Percentiles rank a stretch among this genome's conserved stretches.
Conservation (phyloP, 306 rosid species). For the Vicia sativa region DNA sequence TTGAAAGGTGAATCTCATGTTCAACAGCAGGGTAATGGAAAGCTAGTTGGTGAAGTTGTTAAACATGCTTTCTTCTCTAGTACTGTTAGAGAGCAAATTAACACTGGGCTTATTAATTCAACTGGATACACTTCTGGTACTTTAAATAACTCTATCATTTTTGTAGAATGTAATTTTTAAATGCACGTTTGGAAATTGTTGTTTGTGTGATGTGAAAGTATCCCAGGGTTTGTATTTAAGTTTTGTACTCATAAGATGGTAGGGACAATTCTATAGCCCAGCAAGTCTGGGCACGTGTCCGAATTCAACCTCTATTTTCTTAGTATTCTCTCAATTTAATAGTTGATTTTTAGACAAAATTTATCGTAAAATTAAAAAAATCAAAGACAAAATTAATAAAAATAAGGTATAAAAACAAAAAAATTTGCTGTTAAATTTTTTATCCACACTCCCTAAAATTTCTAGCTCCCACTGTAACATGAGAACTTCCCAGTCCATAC, state of each 20-base stretch:
- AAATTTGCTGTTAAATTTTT: too few species aligned
- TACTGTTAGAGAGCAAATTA: constrained; percentile 18
- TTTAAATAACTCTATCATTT: constrained; percentile 37
- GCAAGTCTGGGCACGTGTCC: too few species aligned
- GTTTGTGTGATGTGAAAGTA: not conserved
- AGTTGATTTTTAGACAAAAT: too few species aligned
- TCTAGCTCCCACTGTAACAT: too few species aligned
- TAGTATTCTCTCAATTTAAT: too few species aligned
- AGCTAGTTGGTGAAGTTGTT: not conserved
- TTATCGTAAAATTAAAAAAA: too few species aligned
- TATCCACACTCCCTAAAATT: too few species aligned
- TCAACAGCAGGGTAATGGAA: not conserved
- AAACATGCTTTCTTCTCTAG: constrained; percentile 25
- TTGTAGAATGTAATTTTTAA: constrained; percentile 33
- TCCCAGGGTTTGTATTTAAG: not conserved
- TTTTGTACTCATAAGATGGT: too few species aligned
- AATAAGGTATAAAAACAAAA: too few species aligned
- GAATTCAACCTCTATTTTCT: too few species aligned
- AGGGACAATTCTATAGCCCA: too few species aligned
- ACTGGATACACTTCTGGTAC: constrained; percentile 37
- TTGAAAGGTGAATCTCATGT: constrained; percentile 14
- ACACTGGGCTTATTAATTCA: constrained; percentile 38
- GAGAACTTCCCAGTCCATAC: not conserved
- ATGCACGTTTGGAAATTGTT: constrained; percentile 7
- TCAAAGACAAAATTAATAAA: too few species aligned